A percentile compares a stretch with the other conserved stretches of the same genome.
These are phyloP conservation scores for Paraphoma sp. DNA, from an alignment of 2,329 filamentous ascomycete species.

Conservation along the genomic window DNA sequence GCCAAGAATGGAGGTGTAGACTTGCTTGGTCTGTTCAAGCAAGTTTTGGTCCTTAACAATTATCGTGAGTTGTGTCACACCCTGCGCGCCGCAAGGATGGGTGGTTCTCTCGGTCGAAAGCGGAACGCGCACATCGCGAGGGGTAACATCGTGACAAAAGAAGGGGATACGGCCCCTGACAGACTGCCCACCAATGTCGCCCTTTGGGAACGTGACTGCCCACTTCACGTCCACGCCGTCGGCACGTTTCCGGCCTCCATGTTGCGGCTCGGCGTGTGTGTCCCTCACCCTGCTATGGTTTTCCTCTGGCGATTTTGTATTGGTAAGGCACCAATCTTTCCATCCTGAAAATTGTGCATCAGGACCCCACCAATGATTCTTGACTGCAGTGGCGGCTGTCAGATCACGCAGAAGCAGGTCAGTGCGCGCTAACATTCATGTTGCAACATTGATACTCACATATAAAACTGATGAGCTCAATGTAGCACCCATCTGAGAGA, in stretches of 20 bases:
- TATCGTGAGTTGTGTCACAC: conserved; percentile 44
- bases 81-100: conserved; percentile 61
- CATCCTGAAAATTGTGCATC: conserved; percentile 59
- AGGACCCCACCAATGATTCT: conserved; percentile 66
- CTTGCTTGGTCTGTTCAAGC: conserved; percentile 15
- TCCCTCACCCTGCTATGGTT: conserved; percentile 31
- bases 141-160: conserved; percentile 66
- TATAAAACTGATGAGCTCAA: conserved; percentile 71
- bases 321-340: conserved; percentile 65
- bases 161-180: conserved; percentile 64
- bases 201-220: conserved; percentile 62
- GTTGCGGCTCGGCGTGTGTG: conserved; percentile 57
- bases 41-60: conserved; percentile 25
- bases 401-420: not conserved
- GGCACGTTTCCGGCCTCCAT: conserved; percentile 61
- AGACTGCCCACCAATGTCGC: conserved; percentile 41
- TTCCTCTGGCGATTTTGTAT: conserved; percentile 6
- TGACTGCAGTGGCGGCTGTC: conserved; percentile 47
- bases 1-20: conserved; percentile 25
- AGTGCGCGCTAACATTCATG: not conserved
- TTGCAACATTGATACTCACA: not conserved
- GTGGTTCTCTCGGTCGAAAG: conserved; percentile 44
- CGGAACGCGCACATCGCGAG: conserved; percentile 63
- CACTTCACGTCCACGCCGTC: conserved; percentile 66
- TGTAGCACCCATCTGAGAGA: conserved; percentile 68